Conservation (phyloP, 495 filamentous ascomycete genomes). For the Bathelium albidoporum region DNA sequence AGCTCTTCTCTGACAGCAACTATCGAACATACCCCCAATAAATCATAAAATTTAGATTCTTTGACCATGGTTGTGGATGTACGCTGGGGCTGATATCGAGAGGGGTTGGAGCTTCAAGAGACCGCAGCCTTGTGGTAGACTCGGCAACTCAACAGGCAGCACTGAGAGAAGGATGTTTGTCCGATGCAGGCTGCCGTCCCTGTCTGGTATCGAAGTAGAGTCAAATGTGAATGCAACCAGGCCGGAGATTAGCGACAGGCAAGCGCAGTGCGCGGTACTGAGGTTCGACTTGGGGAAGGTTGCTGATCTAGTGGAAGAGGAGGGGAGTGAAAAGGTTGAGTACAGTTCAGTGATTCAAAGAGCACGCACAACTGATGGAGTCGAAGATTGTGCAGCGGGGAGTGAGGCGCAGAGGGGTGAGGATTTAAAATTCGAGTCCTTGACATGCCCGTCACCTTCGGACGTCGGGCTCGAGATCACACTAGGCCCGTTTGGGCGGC, state of each 20-base stretch:
- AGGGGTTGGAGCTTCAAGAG: not conserved
- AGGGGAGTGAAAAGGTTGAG: not conserved
- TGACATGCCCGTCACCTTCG: not conserved
- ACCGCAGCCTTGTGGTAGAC: not conserved
- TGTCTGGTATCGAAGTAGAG: not conserved
- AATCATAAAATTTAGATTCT: constrained; percentile 80
- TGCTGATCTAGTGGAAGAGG: too few relatives aligned
- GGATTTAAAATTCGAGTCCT: constrained; percentile 1
- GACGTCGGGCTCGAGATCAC: not conserved
- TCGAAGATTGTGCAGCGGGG: not conserved
- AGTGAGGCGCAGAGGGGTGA: not conserved
- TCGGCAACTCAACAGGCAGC: not conserved
- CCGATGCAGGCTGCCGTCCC: not conserved
- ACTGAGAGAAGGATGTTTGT: too few relatives aligned
- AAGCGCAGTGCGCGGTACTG: not conserved
- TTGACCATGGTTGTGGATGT: constrained; percentile 57
- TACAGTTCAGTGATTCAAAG: not conserved
- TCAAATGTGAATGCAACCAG: not conserved
- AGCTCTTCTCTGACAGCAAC: not conserved
- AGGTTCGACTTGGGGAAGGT: too few relatives aligned
- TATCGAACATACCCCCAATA: constrained; percentile 59
- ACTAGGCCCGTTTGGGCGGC: not conserved
- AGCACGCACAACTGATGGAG: not conserved
- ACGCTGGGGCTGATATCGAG: not conserved
- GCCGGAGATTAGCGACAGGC: not conserved